Evolutionary conservation across 1,139 yeast species (phyloP), one percentile per base, ranked within the genome.

Genomic region (Spathaspora sp.): DNA sequence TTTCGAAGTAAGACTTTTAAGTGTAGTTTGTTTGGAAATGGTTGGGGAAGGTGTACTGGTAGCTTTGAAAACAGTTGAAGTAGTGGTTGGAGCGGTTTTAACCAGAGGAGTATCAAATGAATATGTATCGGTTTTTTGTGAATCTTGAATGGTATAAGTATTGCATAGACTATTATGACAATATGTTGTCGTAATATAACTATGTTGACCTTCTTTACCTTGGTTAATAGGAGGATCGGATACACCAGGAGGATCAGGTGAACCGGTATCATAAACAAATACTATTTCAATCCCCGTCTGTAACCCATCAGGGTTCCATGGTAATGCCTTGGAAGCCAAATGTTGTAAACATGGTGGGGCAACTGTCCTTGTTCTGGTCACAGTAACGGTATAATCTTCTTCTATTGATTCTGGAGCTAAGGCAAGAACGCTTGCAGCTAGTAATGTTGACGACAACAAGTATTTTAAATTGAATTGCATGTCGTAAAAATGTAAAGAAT

Each of bases 201-300:
- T 31, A 18, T 31, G 10, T 17, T 6, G 15, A 6, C 10, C 18
- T 7, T 5, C 13, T 31, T 17, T 31, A 13, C 36, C 36, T 31
- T 31, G 36, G 10, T 31, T 6, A 13, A 9, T 9, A 13, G 36
- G 36, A 31, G n/a, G 8, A 15, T 31, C 9, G n/a, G n/a, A n/a
- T n/a, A n/a, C n/a, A n/a, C n/a, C n/a, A 31, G 36, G 36, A 9
- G 29, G 8, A 11, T 13, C 16, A n/a, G 18, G 10, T 23, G n/a
- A 11, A 26, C n/a, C n/a, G 4, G 23, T 17, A 18, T 31, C 71
- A 45, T 70, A 65, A 4, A 67, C 72, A 43, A 70, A 64, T 1
- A 61, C 67, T 36, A 71, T 53, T 17, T 63, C 61, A 37, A 71
- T 69, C 16, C 76, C 76, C 3, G 61, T 50, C 5, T 59, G 45